These are phyloP conservation scores for Anacardium occidentale DNA, from an alignment of 345 rosid species.

Conservation along the genomic window DNA sequence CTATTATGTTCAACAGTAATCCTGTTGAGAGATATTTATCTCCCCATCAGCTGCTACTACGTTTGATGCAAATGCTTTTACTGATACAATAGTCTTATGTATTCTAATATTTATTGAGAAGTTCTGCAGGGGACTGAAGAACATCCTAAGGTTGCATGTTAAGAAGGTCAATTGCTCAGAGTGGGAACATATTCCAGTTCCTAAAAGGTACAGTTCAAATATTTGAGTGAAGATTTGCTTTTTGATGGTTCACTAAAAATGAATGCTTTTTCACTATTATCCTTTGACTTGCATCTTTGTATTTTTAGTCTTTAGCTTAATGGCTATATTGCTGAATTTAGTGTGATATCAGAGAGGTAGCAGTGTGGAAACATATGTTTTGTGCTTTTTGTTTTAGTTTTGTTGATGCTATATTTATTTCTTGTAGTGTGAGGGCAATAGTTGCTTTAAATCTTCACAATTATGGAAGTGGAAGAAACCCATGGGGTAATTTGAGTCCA, in stretches of 20 bases:
- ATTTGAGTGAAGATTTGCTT: background rate
- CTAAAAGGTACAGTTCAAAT: conserved; percentile 65
- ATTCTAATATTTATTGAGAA: conserved; percentile 11
- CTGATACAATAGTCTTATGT: background rate
- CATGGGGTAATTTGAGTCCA: conserved; percentile 86
- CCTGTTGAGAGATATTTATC: background rate
- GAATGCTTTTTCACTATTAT: background rate
- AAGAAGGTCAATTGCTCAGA: conserved; percentile 77
- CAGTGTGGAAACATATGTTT: background rate
- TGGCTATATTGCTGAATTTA: conserved; percentile 3
- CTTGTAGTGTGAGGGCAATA: conserved; percentile 79
- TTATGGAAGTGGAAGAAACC: conserved; percentile 95
- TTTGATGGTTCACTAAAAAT: conserved; percentile 1
- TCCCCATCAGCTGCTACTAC: background rate
- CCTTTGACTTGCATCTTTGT: background rate
- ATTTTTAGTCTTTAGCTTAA: conserved; percentile 2
- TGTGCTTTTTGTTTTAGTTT: background rate
- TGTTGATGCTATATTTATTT: conserved; percentile 3
- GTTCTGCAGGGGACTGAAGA: conserved; percentile 78
- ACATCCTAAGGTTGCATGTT: conserved; percentile 73
- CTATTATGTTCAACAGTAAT: background rate
- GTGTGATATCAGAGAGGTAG: background rate
- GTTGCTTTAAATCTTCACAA: conserved; percentile 87
- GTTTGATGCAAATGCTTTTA: background rate
- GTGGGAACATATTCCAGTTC: conserved; percentile 88